Evolutionary conservation across 306 rosid genomes (phyloP).

Genomic region (Prunus mume): DNA sequence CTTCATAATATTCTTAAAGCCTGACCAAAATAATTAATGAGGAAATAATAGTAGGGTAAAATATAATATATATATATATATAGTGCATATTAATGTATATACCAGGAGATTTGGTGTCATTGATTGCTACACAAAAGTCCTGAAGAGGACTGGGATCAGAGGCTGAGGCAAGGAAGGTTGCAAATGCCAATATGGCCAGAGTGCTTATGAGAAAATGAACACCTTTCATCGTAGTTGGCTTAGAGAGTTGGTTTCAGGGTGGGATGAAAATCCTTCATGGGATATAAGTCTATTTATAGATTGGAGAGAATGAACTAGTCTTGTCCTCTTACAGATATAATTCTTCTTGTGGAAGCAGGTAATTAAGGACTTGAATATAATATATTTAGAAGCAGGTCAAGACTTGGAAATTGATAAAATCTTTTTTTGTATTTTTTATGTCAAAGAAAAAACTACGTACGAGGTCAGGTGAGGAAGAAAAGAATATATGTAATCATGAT

Average conservation of each 20-base stretch:
- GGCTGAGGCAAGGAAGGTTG: too few species aligned
- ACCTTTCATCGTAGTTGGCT: neutral
- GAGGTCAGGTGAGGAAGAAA: neutral
- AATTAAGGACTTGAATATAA: neutral
- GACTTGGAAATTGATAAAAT: neutral
- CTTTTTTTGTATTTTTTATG: neutral
- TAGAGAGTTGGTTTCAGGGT: neutral
- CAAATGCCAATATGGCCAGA: too few species aligned
- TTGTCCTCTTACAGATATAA: neutral
- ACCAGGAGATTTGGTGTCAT: neutral
- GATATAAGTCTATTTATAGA: neutral
- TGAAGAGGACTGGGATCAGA: too few species aligned
- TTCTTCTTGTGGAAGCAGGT: neutral
- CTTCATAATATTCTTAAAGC: neutral
- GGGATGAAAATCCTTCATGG: neutral
- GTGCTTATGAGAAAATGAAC: too few species aligned
- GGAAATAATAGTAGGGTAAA: too few species aligned
- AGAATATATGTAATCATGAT: neutral
- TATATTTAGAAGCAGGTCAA: neutral
- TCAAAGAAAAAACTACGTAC: neutral
- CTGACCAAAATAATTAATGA: too few species aligned
- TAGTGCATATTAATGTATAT: too few species aligned
- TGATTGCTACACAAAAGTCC: neutral
- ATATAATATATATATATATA: too few species aligned
- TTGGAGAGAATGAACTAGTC: neutral